Base-by-base conservation (phyloP, 139 green algal species). In the Chlorella ohadii region DNA sequence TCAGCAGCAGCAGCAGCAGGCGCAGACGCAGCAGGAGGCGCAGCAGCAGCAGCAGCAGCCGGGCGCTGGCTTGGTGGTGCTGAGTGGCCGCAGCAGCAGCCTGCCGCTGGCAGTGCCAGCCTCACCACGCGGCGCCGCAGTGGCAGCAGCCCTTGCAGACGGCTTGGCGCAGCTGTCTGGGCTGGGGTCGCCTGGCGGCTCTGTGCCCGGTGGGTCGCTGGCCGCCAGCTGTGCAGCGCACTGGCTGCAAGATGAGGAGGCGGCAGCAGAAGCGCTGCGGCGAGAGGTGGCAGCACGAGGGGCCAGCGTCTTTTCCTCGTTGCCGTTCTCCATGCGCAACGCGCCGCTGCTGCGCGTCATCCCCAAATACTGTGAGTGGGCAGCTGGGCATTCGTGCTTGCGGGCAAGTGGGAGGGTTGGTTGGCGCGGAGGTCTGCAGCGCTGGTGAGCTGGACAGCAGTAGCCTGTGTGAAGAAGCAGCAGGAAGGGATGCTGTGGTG, bases 311-410 rank as follows among this genome's bases (percentile, higher is more conserved):
- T 84, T 70, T 38, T 28, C 25, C 22, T 22, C 36, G 13, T 57
- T 88, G 63, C 84, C 91, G 82, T 93, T 92, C 55, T 85, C 79
- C 17, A 39, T 91, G 36, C 87, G 87, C 23, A 88, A 95, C 71
- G 84, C 85, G 31, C 83, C 82, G 5, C 80, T 96, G 38, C 87
- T 93, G 7, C 47, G 19, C 7, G 88, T 89, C 36, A 85, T 96
- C 28, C 91, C 93, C 9, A 71, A 72, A 19, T 95, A 89, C 78
- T 94, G 91, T 95, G 77, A 91, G 91, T 89, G 33, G 11, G n/a
- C n/a, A n/a, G n/a, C n/a, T n/a, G n/a, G n/a, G n/a, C n/a, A n/a
- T n/a, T n/a, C n/a, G 44, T 34, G 74, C 63, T 71, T 39, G 11
- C 41, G n/a, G 64, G 12, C 64, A 17, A 19, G 2, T 41, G 64